Base-by-base conservation (phyloP, 768 basidiomycete genomes). In the Suillus tomentosus region DNA sequence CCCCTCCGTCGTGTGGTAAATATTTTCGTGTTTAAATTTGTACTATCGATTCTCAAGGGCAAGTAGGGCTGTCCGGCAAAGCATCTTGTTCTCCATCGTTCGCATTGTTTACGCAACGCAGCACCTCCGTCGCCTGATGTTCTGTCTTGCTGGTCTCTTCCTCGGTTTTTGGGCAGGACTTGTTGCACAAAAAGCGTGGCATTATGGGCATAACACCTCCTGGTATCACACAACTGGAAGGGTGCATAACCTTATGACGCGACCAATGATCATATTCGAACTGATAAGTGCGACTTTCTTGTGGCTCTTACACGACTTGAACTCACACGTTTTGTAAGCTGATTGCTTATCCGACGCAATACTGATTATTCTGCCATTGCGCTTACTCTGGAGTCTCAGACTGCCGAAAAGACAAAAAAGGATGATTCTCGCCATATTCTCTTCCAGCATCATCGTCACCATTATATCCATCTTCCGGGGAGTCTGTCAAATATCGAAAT, bases 51-150 rank as follows among this genome's bases (percentile, higher is more conserved):
- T 11, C n/a, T 55, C 19, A 48, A 51, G 13, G 55, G 47, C 14
- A 22, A 17, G 17, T 40, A 71, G 70, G 70, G 61, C 69, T 1
- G 66, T 72, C 36, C 71, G 70, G n/a, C 57, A 68, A 48, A 71
- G 70, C 60, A 65, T 71, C 1, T 45, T 71, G 2, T 64, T 58
- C 31, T 71, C 70, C 14, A 66, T 72, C 31, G 27, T 64, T 59
- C 70, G 70, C 19, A 47, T 70, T 8, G 61, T 72, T 56, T 69
- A 66, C 5, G 10, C 40, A 9, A 37, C 36, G 14, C 71, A 61
- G 43, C 58, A 61, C 10, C 66, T 70, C 60, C 62, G 65, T 13
- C 42, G 27, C 24, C 59, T 48, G 31, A 61, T 67, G 14, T 47
- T 68, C 31, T 1, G 10, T 19, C 62, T 72, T 37, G 54, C 61